phyloP scores from a whole-genome alignment of 495 filamentous ascomycete genomes.

The Halenospora varia region DNA sequence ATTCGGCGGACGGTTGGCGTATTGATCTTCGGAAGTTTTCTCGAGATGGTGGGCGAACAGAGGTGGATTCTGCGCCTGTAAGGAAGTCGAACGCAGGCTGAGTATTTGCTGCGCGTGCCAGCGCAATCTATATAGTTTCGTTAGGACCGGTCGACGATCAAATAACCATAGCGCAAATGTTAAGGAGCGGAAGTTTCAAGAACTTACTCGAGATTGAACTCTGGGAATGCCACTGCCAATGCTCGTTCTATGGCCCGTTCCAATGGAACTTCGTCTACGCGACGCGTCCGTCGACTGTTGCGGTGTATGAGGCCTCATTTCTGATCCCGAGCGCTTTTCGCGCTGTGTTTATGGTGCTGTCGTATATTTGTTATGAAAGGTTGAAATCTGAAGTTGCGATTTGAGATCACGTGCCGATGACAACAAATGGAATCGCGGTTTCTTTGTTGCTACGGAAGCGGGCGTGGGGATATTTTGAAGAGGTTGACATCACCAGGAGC shows the following conservation, averaged over 20 bases:
- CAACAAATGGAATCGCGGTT: conserved; percentile 11
- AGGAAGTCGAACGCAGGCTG: conserved; percentile 62
- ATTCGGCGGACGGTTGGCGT: conserved; percentile 25
- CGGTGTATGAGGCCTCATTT: conserved; percentile 23
- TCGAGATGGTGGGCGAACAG: conserved; percentile 30
- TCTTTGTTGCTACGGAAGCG: conserved; percentile 6
- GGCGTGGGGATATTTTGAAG: too few relatives aligned
- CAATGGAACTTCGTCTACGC: conserved; percentile 17
- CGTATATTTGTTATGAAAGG: conserved; percentile 3
- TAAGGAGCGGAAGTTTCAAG: conserved; percentile 8
- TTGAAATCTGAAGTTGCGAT: neutral
- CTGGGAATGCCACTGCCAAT: conserved; percentile 22
- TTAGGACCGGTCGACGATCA: neutral
- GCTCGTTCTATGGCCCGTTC: conserved; percentile 13
- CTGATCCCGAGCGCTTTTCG: conserved; percentile 1
- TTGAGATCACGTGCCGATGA: conserved; percentile 9
- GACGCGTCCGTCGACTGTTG: conserved; percentile 13
- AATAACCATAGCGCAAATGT: neutral
- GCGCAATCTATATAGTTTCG: conserved; percentile 24
- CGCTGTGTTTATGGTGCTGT: neutral
- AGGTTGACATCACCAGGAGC: neutral
- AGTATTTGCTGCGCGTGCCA: conserved; percentile 37
- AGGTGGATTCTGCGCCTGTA: conserved; percentile 41
- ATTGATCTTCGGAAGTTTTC: conserved; percentile 29
- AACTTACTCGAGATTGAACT: conserved; percentile 40